Evolutionary conservation across 2,329 filamentous ascomycete genomes (phyloP).

Genomic region (Stemphylium beticola): DNA sequence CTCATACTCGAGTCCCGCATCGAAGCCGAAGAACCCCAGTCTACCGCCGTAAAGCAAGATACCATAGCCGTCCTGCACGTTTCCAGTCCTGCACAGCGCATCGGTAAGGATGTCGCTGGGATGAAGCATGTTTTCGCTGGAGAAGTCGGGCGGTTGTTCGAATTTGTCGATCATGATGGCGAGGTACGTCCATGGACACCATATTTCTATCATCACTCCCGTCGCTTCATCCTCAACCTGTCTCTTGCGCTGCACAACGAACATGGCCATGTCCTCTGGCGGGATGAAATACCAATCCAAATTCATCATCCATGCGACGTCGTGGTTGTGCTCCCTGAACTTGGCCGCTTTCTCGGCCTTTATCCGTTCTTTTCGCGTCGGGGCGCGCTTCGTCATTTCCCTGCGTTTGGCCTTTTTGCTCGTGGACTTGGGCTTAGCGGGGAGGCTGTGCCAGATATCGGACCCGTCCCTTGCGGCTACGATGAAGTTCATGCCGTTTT

Average conservation of each 20-base stretch:
- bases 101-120: conserved; percentile 32
- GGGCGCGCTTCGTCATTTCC: not conserved
- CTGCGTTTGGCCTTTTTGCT: conserved; percentile 10
- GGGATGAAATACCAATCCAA: conserved; percentile 22
- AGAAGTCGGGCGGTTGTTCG: conserved; percentile 14
- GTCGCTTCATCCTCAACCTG: not conserved
- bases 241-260: conserved; percentile 18
- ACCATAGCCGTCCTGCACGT: conserved; percentile 23
- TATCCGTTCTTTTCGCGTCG: conserved; percentile 2
- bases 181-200: conserved; percentile 26
- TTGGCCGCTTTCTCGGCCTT: not conserved
- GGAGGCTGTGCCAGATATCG: not conserved
- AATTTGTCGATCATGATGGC: conserved; percentile 35
- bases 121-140: conserved; percentile 12
- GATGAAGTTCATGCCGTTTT: conserved; percentile 22
- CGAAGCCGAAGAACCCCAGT: conserved; percentile 35
- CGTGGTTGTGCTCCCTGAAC: not conserved
- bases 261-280: conserved; percentile 28
- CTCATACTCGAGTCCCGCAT: conserved; percentile 4
- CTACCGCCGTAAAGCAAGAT: conserved; percentile 33
- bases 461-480: conserved; percentile 13
- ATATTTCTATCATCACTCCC: not conserved
- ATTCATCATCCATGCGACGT: not conserved
- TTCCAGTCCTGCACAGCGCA: conserved; percentile 20
- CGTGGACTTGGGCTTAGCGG: not conserved